These are phyloP conservation scores for Exophiala lecanii-corni DNA, from an alignment of 2,329 filamentous ascomycete species.

Conservation along the genomic window DNA sequence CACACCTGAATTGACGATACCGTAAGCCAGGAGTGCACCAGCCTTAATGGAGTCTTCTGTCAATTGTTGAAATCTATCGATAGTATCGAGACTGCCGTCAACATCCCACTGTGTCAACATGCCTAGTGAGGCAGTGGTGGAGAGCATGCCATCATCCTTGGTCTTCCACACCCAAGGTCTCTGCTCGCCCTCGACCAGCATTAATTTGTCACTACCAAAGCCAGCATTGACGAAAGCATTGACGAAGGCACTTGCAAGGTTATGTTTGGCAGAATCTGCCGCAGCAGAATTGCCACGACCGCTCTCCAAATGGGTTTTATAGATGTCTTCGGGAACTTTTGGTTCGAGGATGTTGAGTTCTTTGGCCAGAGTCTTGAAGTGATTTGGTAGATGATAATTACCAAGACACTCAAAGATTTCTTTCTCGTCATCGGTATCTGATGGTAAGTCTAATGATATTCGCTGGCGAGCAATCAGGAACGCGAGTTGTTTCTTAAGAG, in stretches of 20 bases:
- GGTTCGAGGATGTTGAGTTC: constrained; percentile 96
- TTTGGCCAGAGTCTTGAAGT: constrained; percentile 91
- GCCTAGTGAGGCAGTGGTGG: constrained; percentile 87
- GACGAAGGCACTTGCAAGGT: constrained; percentile 91
- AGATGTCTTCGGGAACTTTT: constrained; percentile 96
- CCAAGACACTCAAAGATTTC: constrained; percentile 78
- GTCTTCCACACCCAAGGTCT: constrained; percentile 98
- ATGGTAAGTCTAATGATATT: constrained; percentile 69
- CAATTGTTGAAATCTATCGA: constrained; percentile 89
- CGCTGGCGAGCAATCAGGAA: constrained; percentile 90
- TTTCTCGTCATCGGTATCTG: constrained; percentile 62
- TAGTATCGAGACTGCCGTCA: constrained; percentile 84
- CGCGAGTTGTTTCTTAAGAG: constrained; percentile 86
- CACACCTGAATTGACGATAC: constrained; percentile 92
- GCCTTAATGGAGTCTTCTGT: constrained; percentile 81
- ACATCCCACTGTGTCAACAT: constrained; percentile 92
- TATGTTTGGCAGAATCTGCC: constrained; percentile 90
- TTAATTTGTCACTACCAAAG: constrained; percentile 94
- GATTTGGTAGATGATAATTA: constrained; percentile 80
- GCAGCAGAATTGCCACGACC: constrained; percentile 90
- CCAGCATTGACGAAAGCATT: constrained; percentile 97
- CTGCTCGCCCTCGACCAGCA: constrained; percentile 85
- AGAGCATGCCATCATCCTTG: constrained; percentile 96
- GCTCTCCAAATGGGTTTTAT: constrained; percentile 97
- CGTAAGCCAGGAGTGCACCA: constrained; percentile 85